A percentile compares a stretch with the other conserved stretches of the same genome.
Conservation (phyloP, 169 alveolate species). For the Plasmodium sp. region DNA sequence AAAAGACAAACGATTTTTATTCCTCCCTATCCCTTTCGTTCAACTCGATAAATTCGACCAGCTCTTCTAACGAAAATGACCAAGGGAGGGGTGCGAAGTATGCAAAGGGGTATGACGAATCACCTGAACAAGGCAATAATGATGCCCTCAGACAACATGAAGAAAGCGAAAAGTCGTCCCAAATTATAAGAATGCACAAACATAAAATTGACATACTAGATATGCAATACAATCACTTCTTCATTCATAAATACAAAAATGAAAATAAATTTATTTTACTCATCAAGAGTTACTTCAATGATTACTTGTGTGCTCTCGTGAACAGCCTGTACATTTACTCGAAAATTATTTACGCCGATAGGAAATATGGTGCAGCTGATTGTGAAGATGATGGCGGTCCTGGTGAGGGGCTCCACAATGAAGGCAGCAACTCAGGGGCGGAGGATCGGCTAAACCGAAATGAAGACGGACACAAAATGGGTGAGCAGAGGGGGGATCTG, state of each 20-base stretch:
- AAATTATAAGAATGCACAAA: conserved; percentile 59
- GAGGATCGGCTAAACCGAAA: background rate
- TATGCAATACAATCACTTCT: conserved; percentile 66
- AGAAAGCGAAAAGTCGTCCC: conserved; percentile 15
- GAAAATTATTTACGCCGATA: conserved; percentile 10
- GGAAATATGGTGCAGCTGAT: background rate
- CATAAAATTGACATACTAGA: conserved; percentile 57
- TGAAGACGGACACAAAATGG: background rate
- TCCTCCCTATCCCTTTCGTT: conserved; percentile 56
- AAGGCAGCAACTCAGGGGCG: background rate
- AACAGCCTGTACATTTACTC: conserved; percentile 65
- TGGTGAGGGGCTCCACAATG: background rate
- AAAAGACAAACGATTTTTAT: conserved; percentile 3
- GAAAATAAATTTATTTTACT: conserved; percentile 59
- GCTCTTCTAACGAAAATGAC: background rate
- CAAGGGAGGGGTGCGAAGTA: background rate
- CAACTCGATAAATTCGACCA: conserved; percentile 25
- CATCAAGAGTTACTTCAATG: conserved; percentile 68
- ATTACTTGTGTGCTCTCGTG: conserved; percentile 69
- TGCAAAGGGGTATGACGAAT: background rate
- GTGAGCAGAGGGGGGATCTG: background rate
- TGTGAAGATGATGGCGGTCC: background rate
- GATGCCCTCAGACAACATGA: background rate
- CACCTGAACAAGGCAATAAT: background rate
- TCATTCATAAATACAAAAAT: conserved; percentile 50